Evolutionary conservation across 805 yeast genomes (phyloP).

Genomic region (Barnettozyma wickerhamii): DNA sequence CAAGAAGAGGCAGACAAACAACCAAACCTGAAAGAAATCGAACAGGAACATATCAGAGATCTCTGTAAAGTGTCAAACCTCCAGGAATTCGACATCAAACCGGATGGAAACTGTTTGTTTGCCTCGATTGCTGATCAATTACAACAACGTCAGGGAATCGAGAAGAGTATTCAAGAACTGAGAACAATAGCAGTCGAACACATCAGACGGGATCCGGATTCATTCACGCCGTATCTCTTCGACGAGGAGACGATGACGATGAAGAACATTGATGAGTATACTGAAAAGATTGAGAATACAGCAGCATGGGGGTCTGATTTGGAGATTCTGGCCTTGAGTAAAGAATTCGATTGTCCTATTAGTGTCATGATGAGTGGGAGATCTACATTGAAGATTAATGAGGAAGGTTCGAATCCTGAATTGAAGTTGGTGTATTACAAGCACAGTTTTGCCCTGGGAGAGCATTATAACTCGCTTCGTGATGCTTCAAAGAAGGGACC

Average conservation of each 20-base stretch:
- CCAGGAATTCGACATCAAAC: conserved; percentile 63
- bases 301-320: conserved; percentile 96
- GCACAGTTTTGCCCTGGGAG: conserved; percentile 87
- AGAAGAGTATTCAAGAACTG: conserved; percentile 43
- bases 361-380: conserved; percentile 75
- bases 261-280: conserved; percentile 63
- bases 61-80: conserved; percentile 47
- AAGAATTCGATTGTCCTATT: conserved; percentile 69
- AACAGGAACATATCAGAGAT: conserved; percentile 57
- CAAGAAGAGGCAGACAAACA: conserved; percentile 57
- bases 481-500: too few species aligned
- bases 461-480: conserved; percentile 83
- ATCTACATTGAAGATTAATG: conserved; percentile 60
- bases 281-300: conserved; percentile 63
- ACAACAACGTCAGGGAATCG: conserved; percentile 40
- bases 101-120: conserved; percentile 94
- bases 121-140: conserved; percentile 83
- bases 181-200: conserved; percentile 63
- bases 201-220: conserved; percentile 60
- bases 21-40: conserved; percentile 69
- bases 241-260: conserved; percentile 70
- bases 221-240: conserved; percentile 76
- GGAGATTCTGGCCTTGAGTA: conserved; percentile 79
- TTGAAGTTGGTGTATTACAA: conserved; percentile 76
- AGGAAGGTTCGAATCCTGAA: conserved; percentile 41